Percentiles rank a stretch among this genome's conserved stretches.
phyloP scores from a whole-genome alignment of 148 eudicot genomes.

The Bassia scoparia region DNA sequence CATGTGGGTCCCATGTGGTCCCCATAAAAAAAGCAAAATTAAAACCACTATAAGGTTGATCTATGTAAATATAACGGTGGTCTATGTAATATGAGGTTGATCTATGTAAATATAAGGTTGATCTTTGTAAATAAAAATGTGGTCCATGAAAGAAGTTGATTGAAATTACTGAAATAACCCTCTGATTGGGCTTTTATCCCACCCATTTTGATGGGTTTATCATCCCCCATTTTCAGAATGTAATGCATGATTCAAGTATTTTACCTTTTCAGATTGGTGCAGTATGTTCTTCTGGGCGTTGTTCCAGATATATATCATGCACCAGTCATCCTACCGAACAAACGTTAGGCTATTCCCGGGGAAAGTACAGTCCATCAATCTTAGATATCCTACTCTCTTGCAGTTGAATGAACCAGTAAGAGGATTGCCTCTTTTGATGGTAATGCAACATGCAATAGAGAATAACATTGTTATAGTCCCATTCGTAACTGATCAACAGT shows the following conservation, averaged over 20 bases:
- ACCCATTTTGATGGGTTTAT: too few species aligned
- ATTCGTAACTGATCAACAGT: not conserved
- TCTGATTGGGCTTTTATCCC: too few species aligned
- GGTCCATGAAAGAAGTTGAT: too few species aligned
- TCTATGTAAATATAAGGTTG: too few species aligned
- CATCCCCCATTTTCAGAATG: too few species aligned
- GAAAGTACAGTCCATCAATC: not conserved
- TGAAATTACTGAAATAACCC: too few species aligned
- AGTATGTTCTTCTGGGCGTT: constrained; percentile 19
- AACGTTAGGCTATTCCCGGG: constrained; percentile 5
- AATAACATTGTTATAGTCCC: not conserved
- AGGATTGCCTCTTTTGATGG: not conserved
- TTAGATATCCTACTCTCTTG: not conserved
- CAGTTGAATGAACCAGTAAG: not conserved
- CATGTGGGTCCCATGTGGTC: too few species aligned
- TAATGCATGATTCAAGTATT: not conserved
- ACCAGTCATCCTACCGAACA: not conserved
- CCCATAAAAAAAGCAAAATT: too few species aligned
- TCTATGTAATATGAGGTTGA: too few species aligned
- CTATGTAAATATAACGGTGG: too few species aligned
- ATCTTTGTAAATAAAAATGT: too few species aligned
- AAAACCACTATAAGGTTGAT: too few species aligned
- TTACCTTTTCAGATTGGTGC: not conserved
- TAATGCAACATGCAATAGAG: not conserved
- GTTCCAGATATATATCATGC: constrained; percentile 11